Evolutionary conservation across 306 rosid species (phyloP), one percentile per base, ranked within the genome.

Genomic region (Begonia peltatifolia): DNA sequence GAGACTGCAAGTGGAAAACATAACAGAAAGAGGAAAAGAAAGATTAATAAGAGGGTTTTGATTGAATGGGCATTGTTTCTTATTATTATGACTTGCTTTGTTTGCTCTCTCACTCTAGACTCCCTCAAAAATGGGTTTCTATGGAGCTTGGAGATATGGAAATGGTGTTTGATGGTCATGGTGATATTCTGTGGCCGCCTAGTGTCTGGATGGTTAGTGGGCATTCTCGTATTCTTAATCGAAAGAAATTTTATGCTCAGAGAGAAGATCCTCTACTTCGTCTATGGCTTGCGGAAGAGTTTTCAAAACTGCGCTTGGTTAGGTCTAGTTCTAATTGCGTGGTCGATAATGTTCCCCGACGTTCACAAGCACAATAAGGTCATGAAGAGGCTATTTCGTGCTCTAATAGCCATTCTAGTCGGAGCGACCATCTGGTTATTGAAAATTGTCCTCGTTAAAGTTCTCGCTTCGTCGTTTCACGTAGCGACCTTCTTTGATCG

Each of bases 281-380:
- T 76, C 11, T 71, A 60, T 23, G 81, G 81, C 11, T 58, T 76
- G 17, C 61, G 81, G 0, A 71, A 68, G 52, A 76, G 77, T 63
- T 76, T 76, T 68, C 77, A 60, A 59, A 76, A 71, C 54, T 76
- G 81, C 56, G 71, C 73, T 11, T 76, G 81, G 81, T 50, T 76
- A 3, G 81, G 49, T 20, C 63, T 76, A 0, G 81, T 76, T 22
- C 52, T 76, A 2, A 43, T 64, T 6, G 71, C 81, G 0, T 76
- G 81, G 81, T 60, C 58, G 69, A 71, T 64, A 47, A 67, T 76
- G 74, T 68, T 76, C 55, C 81, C 81, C 1, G 57, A 71, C 44
- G 58, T 74, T 23, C 64, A 66, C 69, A 44, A 71, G 25, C 64
- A 75, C 36, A 53, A 52, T 63, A 64, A 54, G 36, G 62, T 46